phyloP scores from a whole-genome alignment of 163 green algal species.

The Chlamydomonas reinhardtii region DNA sequence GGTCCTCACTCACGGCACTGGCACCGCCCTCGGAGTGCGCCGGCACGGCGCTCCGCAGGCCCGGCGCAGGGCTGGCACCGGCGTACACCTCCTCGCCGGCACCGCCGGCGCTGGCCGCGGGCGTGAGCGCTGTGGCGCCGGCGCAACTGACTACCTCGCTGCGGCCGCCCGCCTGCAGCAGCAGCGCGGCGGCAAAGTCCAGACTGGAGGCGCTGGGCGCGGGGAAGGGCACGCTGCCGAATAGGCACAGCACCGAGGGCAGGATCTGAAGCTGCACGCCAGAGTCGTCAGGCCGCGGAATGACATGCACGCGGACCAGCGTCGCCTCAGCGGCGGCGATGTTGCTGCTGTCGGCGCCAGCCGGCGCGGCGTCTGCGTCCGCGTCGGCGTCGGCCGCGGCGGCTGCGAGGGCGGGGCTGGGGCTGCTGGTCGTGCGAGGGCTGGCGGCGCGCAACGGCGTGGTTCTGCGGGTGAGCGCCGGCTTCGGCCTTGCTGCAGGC shows the following conservation, averaged over 20 bases:
- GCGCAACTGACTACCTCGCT: no score
- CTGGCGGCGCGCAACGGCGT: no score
- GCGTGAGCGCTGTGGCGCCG: not conserved
- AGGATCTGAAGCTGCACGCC: slow-evolving; percentile 5
- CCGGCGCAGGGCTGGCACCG: not conserved
- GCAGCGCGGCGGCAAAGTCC: not conserved
- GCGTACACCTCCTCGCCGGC: no score
- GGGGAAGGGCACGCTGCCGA: slow-evolving; percentile 4
- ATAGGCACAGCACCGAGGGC: slow-evolving; percentile 9
- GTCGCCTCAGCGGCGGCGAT: not conserved
- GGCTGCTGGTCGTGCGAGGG: no score
- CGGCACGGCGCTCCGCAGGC: not conserved
- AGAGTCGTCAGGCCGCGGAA: not conserved
- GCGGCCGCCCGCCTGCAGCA: not conserved
- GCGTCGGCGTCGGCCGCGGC: no score
- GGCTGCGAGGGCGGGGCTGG: not conserved
- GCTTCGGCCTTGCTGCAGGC: no score
- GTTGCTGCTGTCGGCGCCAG: not conserved
- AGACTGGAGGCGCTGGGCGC: not conserved
- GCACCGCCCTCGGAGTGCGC: not conserved
- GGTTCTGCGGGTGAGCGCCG: no score
- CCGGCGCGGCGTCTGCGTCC: not conserved
- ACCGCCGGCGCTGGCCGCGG: not conserved
- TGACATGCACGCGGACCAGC: not conserved
- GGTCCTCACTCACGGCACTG: not conserved